phyloP scores from a whole-genome alignment of 768 basidiomycete genomes.

The Calocybe indica region DNA sequence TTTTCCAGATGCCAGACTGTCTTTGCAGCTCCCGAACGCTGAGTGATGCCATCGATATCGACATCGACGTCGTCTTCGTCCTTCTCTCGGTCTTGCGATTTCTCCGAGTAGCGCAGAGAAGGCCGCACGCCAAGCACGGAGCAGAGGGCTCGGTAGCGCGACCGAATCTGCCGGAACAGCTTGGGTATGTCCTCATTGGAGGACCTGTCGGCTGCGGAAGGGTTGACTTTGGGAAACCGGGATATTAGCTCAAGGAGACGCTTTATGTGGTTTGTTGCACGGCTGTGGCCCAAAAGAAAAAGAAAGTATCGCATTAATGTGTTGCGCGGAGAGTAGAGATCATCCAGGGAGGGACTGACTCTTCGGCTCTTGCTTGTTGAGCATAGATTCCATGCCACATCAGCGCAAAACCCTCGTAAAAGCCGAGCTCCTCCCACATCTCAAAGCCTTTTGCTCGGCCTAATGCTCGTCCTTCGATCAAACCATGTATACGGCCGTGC shows the following conservation, averaged over 20 bases:
- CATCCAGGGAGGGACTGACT: constrained; percentile 31
- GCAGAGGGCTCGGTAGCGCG: constrained; percentile 83
- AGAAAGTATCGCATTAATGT: neutral
- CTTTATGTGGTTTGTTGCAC: constrained; percentile 55
- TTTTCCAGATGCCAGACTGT: too few species aligned
- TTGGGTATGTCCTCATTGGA: constrained; percentile 65
- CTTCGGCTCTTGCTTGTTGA: constrained; percentile 35
- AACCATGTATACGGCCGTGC: constrained; percentile 85
- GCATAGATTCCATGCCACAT: constrained; percentile 58
- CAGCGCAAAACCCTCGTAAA: constrained; percentile 79
- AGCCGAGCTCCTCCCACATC: constrained; percentile 96
- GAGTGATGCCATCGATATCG: neutral
- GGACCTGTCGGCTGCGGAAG: constrained; percentile 37
- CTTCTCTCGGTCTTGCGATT: constrained; percentile 15
- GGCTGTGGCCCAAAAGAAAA: constrained; percentile 27
- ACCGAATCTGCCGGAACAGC: constrained; percentile 79
- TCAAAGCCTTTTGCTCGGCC: constrained; percentile 90
- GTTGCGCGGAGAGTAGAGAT: neutral
- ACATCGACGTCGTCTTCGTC: constrained; percentile 5
- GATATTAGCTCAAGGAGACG: constrained; percentile 66
- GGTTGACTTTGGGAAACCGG: constrained; percentile 76
- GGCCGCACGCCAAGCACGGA: constrained; percentile 67
- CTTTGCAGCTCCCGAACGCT: too few species aligned
- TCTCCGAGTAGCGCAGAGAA: constrained; percentile 27
- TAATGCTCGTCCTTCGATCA: constrained; percentile 86